phyloP scores from a whole-genome alignment of 225 moss, liverwort and hornwort species.

The Bryoerythrophyllum caledonicum region DNA sequence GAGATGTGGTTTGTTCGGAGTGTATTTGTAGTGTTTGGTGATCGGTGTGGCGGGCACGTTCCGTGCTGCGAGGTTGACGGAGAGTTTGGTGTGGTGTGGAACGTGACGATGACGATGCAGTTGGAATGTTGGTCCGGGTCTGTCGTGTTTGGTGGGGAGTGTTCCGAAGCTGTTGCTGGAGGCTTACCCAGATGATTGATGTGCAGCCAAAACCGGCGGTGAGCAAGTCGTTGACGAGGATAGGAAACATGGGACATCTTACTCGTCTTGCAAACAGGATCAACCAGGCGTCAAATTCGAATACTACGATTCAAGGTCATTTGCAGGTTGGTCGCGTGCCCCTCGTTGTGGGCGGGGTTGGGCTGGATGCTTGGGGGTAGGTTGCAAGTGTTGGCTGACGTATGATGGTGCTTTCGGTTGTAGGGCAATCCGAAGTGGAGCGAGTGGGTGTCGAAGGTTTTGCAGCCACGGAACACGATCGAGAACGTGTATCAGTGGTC shows the following conservation, averaged over 20 bases:
- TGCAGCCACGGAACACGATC: constrained; percentile 74
- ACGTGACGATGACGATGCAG: not conserved
- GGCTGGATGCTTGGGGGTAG: not conserved
- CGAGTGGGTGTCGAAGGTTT: constrained; percentile 74
- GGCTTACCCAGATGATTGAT: constrained; percentile 9
- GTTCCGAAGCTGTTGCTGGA: not conserved
- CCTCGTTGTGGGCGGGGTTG: not conserved
- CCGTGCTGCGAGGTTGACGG: not conserved
- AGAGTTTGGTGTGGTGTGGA: not conserved
- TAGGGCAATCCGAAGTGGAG: constrained; percentile 83
- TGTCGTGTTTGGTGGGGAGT: not conserved
- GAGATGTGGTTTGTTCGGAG: not conserved
- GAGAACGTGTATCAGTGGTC: constrained; percentile 91
- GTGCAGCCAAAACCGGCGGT: constrained; percentile 72
- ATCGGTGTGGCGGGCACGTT: constrained; percentile 5
- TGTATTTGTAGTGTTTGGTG: not conserved
- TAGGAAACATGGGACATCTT: constrained; percentile 96
- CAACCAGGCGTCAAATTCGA: constrained; percentile 59
- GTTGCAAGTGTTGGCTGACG: constrained; percentile 11
- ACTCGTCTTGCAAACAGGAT: constrained; percentile 89
- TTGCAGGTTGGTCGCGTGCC: constrained; percentile 60
- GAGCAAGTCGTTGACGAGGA: constrained; percentile 69
- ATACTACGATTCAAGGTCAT: constrained; percentile 60
- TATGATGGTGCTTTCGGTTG: not conserved
- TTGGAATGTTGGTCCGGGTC: not conserved